phyloP scores from a whole-genome alignment of 2,329 filamentous ascomycete species.

The Trichoderma sp. region DNA sequence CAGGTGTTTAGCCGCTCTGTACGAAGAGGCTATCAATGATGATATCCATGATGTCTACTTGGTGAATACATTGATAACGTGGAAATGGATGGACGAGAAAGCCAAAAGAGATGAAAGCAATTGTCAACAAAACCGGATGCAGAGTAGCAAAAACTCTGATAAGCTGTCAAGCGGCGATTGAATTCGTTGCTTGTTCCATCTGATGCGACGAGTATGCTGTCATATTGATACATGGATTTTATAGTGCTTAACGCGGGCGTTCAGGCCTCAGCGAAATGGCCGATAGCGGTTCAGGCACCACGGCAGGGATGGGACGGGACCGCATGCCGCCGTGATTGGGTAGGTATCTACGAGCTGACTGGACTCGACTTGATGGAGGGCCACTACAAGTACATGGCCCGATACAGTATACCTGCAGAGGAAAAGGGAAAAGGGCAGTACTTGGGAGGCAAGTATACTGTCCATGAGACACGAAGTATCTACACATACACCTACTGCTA shows the following conservation, averaged over 20 bases:
- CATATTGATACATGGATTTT: not conserved
- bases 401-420: not conserved
- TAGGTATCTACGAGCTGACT: not conserved
- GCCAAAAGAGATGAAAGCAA: not conserved
- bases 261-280: not conserved
- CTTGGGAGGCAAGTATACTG: constrained; percentile 1
- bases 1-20: not conserved
- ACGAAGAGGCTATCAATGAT: not conserved
- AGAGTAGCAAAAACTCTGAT: not conserved
- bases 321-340: not conserved
- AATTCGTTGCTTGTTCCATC: not conserved
- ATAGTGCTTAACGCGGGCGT: not conserved
- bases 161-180: not conserved
- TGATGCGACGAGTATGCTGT: not conserved
- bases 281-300: constrained; percentile 15
- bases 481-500: not conserved
- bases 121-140: not conserved
- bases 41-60: too few species aligned
- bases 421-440: not conserved
- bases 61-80: not conserved
- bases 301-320: not conserved
- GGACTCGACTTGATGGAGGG: not conserved
- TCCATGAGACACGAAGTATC: not conserved
- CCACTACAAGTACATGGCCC: not conserved
- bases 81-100: constrained; percentile 9